These are phyloP conservation scores for Beauveria rudraprayagi DNA, from an alignment of 2,329 filamentous ascomycete genomes.

Conservation along the genomic window DNA sequence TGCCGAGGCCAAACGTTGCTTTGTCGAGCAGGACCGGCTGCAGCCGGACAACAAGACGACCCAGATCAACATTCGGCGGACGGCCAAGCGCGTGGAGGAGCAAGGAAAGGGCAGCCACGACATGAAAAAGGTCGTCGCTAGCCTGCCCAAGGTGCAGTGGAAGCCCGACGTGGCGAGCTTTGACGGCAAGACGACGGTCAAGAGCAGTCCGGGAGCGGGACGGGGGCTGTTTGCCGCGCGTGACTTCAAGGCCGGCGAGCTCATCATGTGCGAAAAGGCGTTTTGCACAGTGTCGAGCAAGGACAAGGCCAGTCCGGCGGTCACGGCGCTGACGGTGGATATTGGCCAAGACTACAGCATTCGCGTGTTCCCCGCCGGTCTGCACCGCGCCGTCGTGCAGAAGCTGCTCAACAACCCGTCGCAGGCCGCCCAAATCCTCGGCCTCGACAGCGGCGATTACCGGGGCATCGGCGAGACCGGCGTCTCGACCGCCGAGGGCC, in stretches of 20 bases:
- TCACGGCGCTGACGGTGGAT: slow-evolving; percentile 26
- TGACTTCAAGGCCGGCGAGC: slow-evolving; percentile 23
- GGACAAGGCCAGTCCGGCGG: slow-evolving; percentile 20
- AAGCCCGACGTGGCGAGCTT: slow-evolving; percentile 24
- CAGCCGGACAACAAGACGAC: slow-evolving; percentile 18
- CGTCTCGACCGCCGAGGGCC: slow-evolving; percentile 18
- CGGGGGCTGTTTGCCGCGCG: slow-evolving; percentile 29
- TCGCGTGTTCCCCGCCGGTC: slow-evolving; percentile 22
- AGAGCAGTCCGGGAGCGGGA: slow-evolving; percentile 20
- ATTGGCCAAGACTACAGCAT: slow-evolving; percentile 20
- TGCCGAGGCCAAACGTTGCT: slow-evolving; percentile 17
- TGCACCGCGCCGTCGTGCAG: slow-evolving; percentile 22
- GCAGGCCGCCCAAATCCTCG: slow-evolving; percentile 15
- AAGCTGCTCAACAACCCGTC: slow-evolving; percentile 23
- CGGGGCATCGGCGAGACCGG: slow-evolving; percentile 15
- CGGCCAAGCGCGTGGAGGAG: slow-evolving; percentile 19
- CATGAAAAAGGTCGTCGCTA: slow-evolving; percentile 16
- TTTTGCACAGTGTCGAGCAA: slow-evolving; percentile 23
- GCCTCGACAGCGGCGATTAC: slow-evolving; percentile 21
- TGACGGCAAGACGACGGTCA: slow-evolving; percentile 19
- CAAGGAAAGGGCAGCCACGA: slow-evolving; percentile 17
- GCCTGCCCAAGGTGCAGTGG: slow-evolving; percentile 20
- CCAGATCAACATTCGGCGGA: slow-evolving; percentile 14
- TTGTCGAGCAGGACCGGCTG: slow-evolving; percentile 18
- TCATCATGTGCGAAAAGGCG: slow-evolving; percentile 27